Evolutionary conservation across 306 rosid genomes (phyloP).

Genomic region (Arachis hypogaea): DNA sequence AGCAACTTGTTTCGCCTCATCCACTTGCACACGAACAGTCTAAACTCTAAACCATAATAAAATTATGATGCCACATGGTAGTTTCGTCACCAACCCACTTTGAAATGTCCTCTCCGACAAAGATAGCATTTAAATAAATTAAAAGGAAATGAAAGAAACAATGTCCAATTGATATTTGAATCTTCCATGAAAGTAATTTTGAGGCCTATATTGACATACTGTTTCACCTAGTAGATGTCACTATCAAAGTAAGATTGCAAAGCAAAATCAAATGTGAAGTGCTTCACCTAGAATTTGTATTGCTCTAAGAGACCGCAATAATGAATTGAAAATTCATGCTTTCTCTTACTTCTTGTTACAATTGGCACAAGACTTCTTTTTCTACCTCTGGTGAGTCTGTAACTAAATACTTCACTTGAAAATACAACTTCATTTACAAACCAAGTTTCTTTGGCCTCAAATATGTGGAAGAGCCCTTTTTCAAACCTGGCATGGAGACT

Average conservation of each 20-base stretch:
- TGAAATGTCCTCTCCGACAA: not conserved
- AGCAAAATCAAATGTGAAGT: conserved; percentile 1
- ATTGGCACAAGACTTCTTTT: conserved; percentile 9
- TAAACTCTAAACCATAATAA: too few species aligned
- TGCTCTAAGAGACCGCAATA: not conserved
- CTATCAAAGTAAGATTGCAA: not conserved
- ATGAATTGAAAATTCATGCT: not conserved
- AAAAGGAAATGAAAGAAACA: not conserved
- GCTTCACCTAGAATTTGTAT: not conserved
- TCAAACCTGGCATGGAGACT: conserved; percentile 74
- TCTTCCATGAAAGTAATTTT: not conserved
- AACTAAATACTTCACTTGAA: conserved; percentile 13
- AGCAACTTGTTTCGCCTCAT: not conserved
- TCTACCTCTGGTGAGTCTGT: not conserved
- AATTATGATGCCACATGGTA: too few species aligned
- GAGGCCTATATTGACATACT: not conserved
- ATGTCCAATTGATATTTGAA: not conserved
- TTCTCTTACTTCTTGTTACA: not conserved
- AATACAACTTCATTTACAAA: conserved; percentile 48
- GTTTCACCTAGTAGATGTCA: not conserved
- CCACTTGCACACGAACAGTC: too few species aligned
- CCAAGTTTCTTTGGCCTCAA: conserved; percentile 85
- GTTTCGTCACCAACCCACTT: not conserved
- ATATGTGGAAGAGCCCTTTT: conserved; percentile 80
- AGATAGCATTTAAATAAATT: not conserved